Evolutionary conservation across 768 basidiomycete species (phyloP).

Genomic region (Amanita brunnescens): DNA sequence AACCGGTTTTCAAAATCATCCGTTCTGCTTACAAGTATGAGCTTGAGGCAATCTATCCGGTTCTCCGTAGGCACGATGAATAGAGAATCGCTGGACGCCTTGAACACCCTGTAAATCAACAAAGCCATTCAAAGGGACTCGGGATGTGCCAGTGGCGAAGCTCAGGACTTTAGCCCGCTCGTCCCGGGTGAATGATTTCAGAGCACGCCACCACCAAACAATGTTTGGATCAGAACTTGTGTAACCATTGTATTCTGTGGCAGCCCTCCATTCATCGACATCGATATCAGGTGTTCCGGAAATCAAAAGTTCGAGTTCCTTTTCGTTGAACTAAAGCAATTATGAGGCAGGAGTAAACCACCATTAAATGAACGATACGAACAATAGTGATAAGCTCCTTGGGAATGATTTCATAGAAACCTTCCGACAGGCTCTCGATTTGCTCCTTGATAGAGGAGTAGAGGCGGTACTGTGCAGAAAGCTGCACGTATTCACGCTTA

Average conservation of each 20-base stretch:
- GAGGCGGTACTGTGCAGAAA: conserved; percentile 90
- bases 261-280: conserved; percentile 93
- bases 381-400: conserved; percentile 93
- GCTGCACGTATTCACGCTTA: conserved; percentile 91
- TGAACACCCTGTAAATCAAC: conserved; percentile 92
- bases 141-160: conserved; percentile 90
- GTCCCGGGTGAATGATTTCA: conserved; percentile 95
- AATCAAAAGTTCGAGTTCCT: conserved; percentile 89
- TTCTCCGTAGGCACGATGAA: conserved; percentile 88
- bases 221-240: conserved; percentile 89
- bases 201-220: conserved; percentile 98
- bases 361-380: conserved; percentile 21
- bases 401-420: conserved; percentile 97
- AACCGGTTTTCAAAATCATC: conserved; percentile 9
- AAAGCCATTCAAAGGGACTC: conserved; percentile 93
- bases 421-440: conserved; percentile 80
- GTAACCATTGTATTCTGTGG: conserved; percentile 87
- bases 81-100: conserved; percentile 91
- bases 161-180: conserved; percentile 95
- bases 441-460: conserved; percentile 94
- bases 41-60: conserved; percentile 81
- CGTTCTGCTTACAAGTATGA: conserved; percentile 64
- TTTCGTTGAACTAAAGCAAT: conserved; percentile 72
- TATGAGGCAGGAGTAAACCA: conserved; percentile 8
- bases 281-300: conserved; percentile 99